phyloP scores from a whole-genome alignment of 306 rosid genomes.

The Mimosa bimucronata region DNA sequence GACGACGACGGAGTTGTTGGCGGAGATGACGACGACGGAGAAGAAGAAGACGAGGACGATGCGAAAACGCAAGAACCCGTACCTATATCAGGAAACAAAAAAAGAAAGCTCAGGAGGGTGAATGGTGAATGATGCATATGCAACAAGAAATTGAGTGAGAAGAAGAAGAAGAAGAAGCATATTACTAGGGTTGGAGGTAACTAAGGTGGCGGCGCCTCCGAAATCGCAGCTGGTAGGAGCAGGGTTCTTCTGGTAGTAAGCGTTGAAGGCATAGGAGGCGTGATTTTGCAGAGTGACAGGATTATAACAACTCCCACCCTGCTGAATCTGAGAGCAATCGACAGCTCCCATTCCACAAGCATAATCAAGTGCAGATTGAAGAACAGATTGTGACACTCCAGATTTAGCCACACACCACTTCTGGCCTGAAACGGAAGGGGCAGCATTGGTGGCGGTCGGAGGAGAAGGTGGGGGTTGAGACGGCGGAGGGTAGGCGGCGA shows the following conservation, averaged over 20 bases:
- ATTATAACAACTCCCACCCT: slow-evolving; percentile 73
- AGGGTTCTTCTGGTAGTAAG: slow-evolving; percentile 85
- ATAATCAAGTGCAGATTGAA: slow-evolving; percentile 85
- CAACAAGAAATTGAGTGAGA: background rate
- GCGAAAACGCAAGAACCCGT: slow-evolving; percentile 7
- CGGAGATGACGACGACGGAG: background rate
- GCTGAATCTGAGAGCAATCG: slow-evolving; percentile 88
- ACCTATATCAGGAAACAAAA: background rate
- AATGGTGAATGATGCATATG: background rate
- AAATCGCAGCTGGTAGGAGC: slow-evolving; percentile 84
- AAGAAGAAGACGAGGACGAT: background rate
- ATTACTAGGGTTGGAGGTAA: slow-evolving; percentile 82
- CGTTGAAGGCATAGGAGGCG: slow-evolving; percentile 88
- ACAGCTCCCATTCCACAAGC: slow-evolving; percentile 71
- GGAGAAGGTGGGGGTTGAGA: slow-evolving; percentile 41
- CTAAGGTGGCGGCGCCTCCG: slow-evolving; percentile 76
- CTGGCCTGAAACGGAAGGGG: slow-evolving; percentile 59
- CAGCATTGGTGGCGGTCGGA: slow-evolving; percentile 48
- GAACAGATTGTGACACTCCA: slow-evolving; percentile 60
- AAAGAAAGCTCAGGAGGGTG: background rate
- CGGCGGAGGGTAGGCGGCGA: slow-evolving; percentile 72
- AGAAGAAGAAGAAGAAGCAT: slow-evolving; percentile 30
- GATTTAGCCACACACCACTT: slow-evolving; percentile 88
- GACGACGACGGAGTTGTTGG: slow-evolving; percentile 3
- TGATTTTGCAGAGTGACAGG: slow-evolving; percentile 79